phyloP scores from a whole-genome alignment of 257 asterid genomes.

The Ocimum tenuiflorum region DNA sequence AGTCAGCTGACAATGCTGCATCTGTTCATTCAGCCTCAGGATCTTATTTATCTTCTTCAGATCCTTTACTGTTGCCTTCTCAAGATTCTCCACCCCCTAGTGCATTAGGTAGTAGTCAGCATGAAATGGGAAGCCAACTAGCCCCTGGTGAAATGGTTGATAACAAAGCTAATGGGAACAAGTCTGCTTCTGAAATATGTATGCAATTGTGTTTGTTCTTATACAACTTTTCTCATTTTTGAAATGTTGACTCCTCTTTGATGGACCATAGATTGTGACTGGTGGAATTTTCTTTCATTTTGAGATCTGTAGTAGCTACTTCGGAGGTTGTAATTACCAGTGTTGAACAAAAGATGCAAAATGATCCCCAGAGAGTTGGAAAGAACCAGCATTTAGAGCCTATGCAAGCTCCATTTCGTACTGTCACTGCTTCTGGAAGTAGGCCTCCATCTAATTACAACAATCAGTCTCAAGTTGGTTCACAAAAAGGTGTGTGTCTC shows the following conservation, averaged over 20 bases:
- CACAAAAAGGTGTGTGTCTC: conserved; percentile 50
- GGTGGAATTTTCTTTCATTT: conserved; percentile 13
- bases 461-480: conserved; percentile 51
- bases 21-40: conserved; percentile 30
- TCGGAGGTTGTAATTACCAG: conserved; percentile 38
- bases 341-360: conserved; percentile 37
- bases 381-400: conserved; percentile 42
- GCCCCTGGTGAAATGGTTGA: conserved; percentile 20
- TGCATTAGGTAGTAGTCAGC: conserved; percentile 26
- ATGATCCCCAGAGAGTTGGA: conserved; percentile 35
- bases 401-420: conserved; percentile 38
- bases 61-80: conserved; percentile 38
- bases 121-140: conserved; percentile 28
- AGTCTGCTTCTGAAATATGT: conserved; percentile 32
- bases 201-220: conserved; percentile 19
- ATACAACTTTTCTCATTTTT: conserved; percentile 3
- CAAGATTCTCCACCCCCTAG: conserved; percentile 30
- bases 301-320: conserved; percentile 29
- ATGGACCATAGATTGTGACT: conserved; percentile 11
- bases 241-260: conserved; percentile 4
- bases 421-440: conserved; percentile 38
- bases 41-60: conserved; percentile 34
- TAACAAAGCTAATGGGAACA: conserved; percentile 30
- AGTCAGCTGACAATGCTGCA: conserved; percentile 15
- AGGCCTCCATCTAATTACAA: conserved; percentile 61